These are phyloP conservation scores for Neoarthrinium moseri DNA, from an alignment of 2,329 filamentous ascomycete genomes.

Conservation along the genomic window DNA sequence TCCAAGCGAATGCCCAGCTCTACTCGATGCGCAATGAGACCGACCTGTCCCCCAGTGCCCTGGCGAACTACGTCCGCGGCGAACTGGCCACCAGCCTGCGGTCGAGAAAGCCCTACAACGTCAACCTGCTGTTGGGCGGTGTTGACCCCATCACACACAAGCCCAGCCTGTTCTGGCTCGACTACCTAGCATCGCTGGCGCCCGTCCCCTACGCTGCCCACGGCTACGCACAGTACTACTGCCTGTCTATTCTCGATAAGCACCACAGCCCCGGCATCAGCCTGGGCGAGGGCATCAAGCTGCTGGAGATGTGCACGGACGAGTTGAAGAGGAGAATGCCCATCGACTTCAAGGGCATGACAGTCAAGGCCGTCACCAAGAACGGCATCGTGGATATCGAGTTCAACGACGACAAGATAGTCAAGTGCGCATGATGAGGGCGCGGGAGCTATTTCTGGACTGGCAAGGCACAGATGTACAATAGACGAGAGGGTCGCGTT, in stretches of 20 bases:
- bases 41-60: conserved; percentile 83
- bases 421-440: conserved; percentile 53
- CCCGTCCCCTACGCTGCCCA: conserved; percentile 93
- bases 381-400: conserved; percentile 85
- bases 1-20: conserved; percentile 96
- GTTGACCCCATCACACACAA: conserved; percentile 89
- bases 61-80: conserved; percentile 89
- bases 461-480: too few species aligned
- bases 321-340: conserved; percentile 96
- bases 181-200: conserved; percentile 89
- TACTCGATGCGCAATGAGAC: conserved; percentile 98
- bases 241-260: conserved; percentile 95
- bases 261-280: conserved; percentile 95
- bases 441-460: neutral
- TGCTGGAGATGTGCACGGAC: conserved; percentile 91
- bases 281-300: conserved; percentile 85
- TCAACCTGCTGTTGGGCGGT: conserved; percentile 93
- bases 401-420: conserved; percentile 78
- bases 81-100: conserved; percentile 89
- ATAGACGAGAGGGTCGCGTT: too few species aligned
- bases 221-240: conserved; percentile 99
- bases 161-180: conserved; percentile 93
- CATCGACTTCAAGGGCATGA: conserved; percentile 97
- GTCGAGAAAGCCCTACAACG: conserved; percentile 91
- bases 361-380: conserved; percentile 92